Conservation (phyloP, 2,329 filamentous ascomycete species). For the Madurella fahalii region DNA sequence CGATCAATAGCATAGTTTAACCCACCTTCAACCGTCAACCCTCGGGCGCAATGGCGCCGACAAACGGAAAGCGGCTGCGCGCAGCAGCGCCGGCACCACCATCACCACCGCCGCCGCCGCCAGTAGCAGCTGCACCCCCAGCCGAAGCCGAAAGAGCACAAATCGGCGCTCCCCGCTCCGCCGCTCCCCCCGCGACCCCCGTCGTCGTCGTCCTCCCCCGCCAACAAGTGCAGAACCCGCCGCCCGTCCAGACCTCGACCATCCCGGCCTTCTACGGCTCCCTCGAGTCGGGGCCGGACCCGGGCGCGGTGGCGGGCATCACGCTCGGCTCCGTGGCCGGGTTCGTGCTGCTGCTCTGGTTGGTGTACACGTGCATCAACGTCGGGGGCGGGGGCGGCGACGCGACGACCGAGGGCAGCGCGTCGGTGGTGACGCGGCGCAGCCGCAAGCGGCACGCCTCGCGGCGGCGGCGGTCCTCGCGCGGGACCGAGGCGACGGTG, state of each 20-base stretch:
- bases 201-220: constrained; percentile 14
- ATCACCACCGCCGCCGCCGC: background rate
- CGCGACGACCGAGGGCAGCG: constrained; percentile 18
- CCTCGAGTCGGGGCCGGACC: constrained; percentile 24
- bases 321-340: constrained; percentile 42
- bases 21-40: background rate
- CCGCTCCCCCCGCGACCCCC: constrained; percentile 2
- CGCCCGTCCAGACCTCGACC: constrained; percentile 23
- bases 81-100: background rate
- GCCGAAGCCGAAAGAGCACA: background rate
- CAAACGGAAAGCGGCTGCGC: background rate
- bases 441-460: background rate
- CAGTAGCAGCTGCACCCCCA: constrained; percentile 1
- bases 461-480: constrained; percentile 3
- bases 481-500: constrained; percentile 25
- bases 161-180: too few relatives aligned
- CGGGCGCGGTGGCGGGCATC: constrained; percentile 40
- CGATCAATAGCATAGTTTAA: too few relatives aligned
- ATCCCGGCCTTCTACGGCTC: constrained; percentile 31
- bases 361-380: constrained; percentile 33
- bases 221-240: constrained; percentile 7
- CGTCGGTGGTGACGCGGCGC: constrained; percentile 18
- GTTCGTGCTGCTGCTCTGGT: constrained; percentile 33
- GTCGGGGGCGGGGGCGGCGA: constrained; percentile 22
- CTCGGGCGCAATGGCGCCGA: constrained; percentile 6